Conservation (phyloP, 495 filamentous ascomycete species). For the Neurospora cerealis region DNA sequence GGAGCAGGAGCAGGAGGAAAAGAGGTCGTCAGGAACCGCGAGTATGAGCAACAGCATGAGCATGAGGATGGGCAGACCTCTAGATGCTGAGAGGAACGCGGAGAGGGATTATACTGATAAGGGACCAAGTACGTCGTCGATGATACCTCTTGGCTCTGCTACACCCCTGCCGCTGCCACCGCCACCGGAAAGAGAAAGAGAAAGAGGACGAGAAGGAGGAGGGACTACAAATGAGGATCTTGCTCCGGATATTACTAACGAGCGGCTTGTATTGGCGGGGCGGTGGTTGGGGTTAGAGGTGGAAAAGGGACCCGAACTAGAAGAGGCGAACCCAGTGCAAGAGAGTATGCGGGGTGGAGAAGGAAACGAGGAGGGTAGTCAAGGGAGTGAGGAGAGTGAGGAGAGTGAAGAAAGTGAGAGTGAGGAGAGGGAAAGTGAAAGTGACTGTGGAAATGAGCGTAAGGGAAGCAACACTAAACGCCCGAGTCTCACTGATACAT, state of each 20-base stretch:
- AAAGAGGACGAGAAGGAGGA: neutral
- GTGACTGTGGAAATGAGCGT: neutral
- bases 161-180: neutral
- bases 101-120: too few relatives aligned
- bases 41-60: too few relatives aligned
- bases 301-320: neutral
- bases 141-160: neutral
- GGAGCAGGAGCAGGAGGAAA: neutral
- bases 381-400: neutral
- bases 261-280: neutral
- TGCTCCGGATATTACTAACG: neutral
- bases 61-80: too few relatives aligned
- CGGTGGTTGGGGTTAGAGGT: neutral
- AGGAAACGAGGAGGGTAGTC: neutral
- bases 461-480: neutral
- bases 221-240: neutral
- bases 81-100: too few relatives aligned
- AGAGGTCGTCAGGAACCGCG: neutral
- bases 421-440: neutral
- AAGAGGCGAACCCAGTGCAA: neutral
- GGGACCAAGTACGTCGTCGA: neutral
- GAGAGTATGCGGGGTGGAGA: neutral
- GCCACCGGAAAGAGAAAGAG: neutral
- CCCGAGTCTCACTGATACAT: neutral
- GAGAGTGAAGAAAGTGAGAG: neutral